Conservation (phyloP, 495 filamentous ascomycete genomes). For the Aspergillus cavernicola region DNA sequence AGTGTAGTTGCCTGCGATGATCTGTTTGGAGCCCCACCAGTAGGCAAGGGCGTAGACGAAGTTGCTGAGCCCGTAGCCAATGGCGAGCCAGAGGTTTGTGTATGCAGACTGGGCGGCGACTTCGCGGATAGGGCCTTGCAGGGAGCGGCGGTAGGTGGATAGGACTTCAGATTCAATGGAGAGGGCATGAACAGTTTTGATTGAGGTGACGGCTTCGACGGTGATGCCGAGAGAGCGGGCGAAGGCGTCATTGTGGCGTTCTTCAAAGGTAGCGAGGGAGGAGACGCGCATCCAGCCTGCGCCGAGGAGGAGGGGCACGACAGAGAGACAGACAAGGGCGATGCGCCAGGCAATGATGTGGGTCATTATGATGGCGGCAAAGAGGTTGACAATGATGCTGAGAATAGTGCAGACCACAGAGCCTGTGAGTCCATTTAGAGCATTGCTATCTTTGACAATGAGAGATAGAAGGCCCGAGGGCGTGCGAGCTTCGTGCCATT, state of each 20-base stretch:
- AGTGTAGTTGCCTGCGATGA: conserved; percentile 52
- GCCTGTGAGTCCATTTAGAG: conserved; percentile 46
- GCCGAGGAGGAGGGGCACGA: conserved; percentile 38
- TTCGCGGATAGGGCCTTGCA: conserved; percentile 40
- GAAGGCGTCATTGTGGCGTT: conserved; percentile 53
- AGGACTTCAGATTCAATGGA: conserved; percentile 42
- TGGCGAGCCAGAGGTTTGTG: conserved; percentile 36
- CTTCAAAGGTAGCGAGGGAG: conserved; percentile 50
- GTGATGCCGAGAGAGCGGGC: conserved; percentile 46
- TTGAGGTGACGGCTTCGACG: conserved; percentile 48
- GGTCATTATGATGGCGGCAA: conserved; percentile 36
- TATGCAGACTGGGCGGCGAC: conserved; percentile 41
- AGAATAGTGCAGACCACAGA: conserved; percentile 41
- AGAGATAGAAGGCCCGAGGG: conserved; percentile 42
- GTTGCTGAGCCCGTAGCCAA: conserved; percentile 42
- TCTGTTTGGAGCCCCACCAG: conserved; percentile 61
- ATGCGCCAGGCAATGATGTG: conserved; percentile 42
- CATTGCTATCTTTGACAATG: conserved; percentile 47
- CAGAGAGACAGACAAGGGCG: conserved; percentile 34
- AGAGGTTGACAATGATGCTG: conserved; percentile 38
- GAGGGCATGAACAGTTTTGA: conserved; percentile 50
- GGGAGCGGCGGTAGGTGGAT: conserved; percentile 31
- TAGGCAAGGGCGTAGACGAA: conserved; percentile 63
- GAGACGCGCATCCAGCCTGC: conserved; percentile 51
- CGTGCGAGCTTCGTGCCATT: conserved; percentile 49